These are phyloP conservation scores for Pisolithus tinctorius DNA, from an alignment of 768 basidiomycete species.

Conservation along the genomic window DNA sequence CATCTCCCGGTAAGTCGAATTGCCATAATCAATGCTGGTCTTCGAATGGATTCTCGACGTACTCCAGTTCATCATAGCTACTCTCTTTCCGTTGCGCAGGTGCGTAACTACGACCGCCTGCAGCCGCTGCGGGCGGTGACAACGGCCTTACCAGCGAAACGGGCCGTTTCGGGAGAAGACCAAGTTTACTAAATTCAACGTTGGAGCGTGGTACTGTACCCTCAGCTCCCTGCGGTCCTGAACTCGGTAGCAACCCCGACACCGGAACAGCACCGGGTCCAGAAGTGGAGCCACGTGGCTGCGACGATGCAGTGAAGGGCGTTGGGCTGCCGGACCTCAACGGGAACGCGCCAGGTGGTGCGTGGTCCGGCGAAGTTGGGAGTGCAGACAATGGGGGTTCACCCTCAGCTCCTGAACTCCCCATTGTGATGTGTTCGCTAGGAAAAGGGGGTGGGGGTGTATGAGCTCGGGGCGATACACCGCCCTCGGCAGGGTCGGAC, in stretches of 20 bases:
- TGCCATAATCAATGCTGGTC: constrained; percentile 23
- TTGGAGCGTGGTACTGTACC: background rate
- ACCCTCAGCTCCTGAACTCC: background rate
- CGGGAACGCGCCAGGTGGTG: background rate
- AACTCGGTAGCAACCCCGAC: background rate
- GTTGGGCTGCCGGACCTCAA: background rate
- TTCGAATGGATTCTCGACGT: constrained; percentile 71
- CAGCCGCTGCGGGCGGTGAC: constrained; percentile 19
- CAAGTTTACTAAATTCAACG: constrained; percentile 45
- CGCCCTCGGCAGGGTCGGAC: constrained; percentile 12
- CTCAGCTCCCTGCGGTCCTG: background rate
- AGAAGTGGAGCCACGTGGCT: background rate
- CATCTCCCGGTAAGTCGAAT: background rate
- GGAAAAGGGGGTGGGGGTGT: background rate
- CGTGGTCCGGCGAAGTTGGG: background rate
- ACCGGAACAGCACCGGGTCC: background rate
- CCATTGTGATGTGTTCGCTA: background rate
- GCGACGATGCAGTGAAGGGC: background rate
- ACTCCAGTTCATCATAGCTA: constrained; percentile 57
- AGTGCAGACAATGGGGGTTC: background rate
- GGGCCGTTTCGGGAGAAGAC: constrained; percentile 67
- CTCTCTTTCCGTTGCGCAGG: constrained; percentile 18
- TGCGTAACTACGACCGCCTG: background rate
- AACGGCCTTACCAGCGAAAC: constrained; percentile 45
- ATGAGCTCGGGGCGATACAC: constrained; percentile 7